Percentiles rank a stretch among this genome's conserved stretches.
These are phyloP conservation scores for Wickerhamomyces hampshirensis DNA, from an alignment of 805 yeast genomes.

Conservation along the genomic window DNA sequence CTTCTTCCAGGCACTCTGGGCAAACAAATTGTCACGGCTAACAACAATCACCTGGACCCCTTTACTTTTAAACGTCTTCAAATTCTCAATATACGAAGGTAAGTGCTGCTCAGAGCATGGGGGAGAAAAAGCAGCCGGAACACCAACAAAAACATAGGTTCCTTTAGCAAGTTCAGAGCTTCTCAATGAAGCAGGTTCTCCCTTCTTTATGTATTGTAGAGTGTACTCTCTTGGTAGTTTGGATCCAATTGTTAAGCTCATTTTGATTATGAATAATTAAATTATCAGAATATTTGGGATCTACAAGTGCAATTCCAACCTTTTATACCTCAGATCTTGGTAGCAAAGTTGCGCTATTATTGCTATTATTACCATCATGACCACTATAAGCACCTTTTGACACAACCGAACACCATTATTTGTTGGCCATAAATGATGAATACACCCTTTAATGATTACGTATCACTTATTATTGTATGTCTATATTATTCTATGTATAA, in stretches of 20 bases:
- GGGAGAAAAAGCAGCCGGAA: conserved; percentile 88
- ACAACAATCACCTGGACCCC: conserved; percentile 56
- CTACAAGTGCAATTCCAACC: no score
- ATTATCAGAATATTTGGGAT: no score
- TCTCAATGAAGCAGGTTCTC: conserved; percentile 26
- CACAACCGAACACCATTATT: background rate
- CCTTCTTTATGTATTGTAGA: conserved; percentile 28
- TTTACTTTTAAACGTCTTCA: conserved; percentile 44
- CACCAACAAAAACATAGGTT: conserved; percentile 53
- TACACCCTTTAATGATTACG: no score
- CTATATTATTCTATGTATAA: no score
- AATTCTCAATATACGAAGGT: conserved; percentile 43
- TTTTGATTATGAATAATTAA: conserved; percentile 2
- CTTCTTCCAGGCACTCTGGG: conserved; percentile 58
- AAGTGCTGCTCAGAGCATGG: conserved; percentile 67
- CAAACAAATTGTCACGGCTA: conserved; percentile 68
- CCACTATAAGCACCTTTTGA: no score
- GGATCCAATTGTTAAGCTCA: conserved; percentile 7
- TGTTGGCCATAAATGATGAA: no score
- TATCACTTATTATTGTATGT: no score
- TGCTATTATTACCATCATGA: no score
- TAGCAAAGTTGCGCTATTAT: no score
- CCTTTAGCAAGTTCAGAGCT: conserved; percentile 24
- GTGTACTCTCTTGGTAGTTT: conserved; percentile 16
- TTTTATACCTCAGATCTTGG: no score